These are phyloP conservation scores for Aspergillus pseudoviridinutans DNA, from an alignment of 2,329 filamentous ascomycete genomes.

Conservation along the genomic window DNA sequence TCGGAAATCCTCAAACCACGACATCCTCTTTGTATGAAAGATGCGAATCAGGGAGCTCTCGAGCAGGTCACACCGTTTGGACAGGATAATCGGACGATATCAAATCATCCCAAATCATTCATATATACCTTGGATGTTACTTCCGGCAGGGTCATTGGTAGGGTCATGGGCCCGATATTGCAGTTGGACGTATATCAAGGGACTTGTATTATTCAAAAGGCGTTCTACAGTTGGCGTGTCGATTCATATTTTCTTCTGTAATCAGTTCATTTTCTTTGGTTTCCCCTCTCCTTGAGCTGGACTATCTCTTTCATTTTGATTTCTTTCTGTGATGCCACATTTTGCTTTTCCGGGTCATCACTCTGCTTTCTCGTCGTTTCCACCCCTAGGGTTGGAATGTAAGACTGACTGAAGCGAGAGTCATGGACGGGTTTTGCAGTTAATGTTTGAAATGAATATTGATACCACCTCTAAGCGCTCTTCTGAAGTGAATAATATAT, in stretches of 20 bases:
- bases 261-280: slow-evolving; percentile 5
- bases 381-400: not conserved
- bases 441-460: not conserved
- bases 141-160: not conserved
- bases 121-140: not conserved
- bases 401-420: not conserved
- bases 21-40: not conserved
- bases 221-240: slow-evolving; percentile 16
- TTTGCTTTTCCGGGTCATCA: not conserved
- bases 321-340: not conserved
- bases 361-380: not conserved
- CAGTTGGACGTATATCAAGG: slow-evolving; percentile 8
- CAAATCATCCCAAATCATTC: not conserved
- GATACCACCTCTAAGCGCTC: not conserved
- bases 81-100: not conserved
- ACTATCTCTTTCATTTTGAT: not conserved
- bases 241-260: slow-evolving; percentile 8
- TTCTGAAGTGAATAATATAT: not conserved
- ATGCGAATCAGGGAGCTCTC: not conserved
- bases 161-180: not conserved
- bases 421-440: not conserved
- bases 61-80: not conserved
- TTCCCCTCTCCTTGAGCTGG: slow-evolving; percentile 7
- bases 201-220: slow-evolving; percentile 17
- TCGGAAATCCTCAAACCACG: not conserved